Evolutionary conservation across 208 protist genomes (phyloP), one percentile per base, ranked within the genome.

Genomic region (Angomonas ambiguus): DNA sequence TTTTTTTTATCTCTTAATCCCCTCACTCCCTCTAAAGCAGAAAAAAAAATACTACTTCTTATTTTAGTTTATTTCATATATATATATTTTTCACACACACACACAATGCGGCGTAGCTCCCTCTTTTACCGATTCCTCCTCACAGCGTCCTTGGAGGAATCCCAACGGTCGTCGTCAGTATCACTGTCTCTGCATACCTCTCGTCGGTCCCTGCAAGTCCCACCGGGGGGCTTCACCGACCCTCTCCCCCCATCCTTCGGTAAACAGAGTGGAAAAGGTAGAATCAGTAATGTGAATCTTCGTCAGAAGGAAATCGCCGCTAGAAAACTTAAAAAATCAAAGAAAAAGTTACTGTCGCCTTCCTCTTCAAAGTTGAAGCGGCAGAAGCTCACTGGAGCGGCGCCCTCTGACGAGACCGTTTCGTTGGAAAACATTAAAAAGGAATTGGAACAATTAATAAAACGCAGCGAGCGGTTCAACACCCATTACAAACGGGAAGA

Each of bases 221-320:
- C 79, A 13, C 82, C 69, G 1, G 82, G 82, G 1, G 82, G 82
- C 13, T 85, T 88, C 51, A 73, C 79, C 2, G 75, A 88, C 55
- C 59, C 30, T n/a, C 71, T 85, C 20, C 82, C 82, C 27, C 65
- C 74, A 1, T 80, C 78, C 16, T 79, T 88, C 56, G 82, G 82
- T 27, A 64, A 69, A 10, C 67, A 74, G 2, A 69, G 55, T 18
- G 79, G 69, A 13, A 85, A 82, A 38, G 82, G 82, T 2, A 63
- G 74, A 51, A 48, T 79, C 48, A 88, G 82, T 72, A 82, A 65
- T 51, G 76, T 80, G 31, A 88, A 88, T 64, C 49, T 83, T 30
- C 75, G 57, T 33, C 24, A 30, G 22, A 63, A 53, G 48, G 0
- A 31, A 20, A 10, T 42, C 2, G 3, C 2, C 22, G 24, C 13